These are phyloP conservation scores for Curvularia lunata DNA, from an alignment of 2,329 filamentous ascomycete species.

Conservation along the genomic window DNA sequence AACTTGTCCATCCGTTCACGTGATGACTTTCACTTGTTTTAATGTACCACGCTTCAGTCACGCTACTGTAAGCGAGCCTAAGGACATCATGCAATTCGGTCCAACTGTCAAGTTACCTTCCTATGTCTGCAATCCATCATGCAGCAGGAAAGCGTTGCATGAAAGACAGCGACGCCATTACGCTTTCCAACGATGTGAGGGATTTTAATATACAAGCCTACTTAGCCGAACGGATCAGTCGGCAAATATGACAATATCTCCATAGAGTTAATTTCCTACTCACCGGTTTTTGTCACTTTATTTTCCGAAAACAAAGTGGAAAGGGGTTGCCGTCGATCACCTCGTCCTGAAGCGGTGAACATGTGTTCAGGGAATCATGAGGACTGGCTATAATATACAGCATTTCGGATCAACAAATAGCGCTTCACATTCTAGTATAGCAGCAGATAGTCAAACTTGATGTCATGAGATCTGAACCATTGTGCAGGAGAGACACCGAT, in stretches of 20 bases:
- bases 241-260: not conserved
- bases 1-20: not conserved
- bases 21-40: not conserved
- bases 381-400: not conserved
- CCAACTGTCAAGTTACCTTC: not conserved
- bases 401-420: not conserved
- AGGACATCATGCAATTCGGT: not conserved
- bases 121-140: not conserved
- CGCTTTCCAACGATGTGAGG: not conserved
- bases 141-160: not conserved
- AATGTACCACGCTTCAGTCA: not conserved
- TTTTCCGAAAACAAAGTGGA: not conserved
- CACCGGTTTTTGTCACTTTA: not conserved
- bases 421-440: not conserved
- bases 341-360: not conserved
- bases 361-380: not conserved
- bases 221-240: not conserved
- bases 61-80: not conserved
- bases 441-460: not conserved
- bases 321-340: not conserved
- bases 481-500: too few species aligned
- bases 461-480: not conserved
- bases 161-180: not conserved
- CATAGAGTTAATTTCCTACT: not conserved
- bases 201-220: not conserved